phyloP scores from a whole-genome alignment of 2,329 filamentous ascomycete species.

The Botrytis paeoniae region DNA sequence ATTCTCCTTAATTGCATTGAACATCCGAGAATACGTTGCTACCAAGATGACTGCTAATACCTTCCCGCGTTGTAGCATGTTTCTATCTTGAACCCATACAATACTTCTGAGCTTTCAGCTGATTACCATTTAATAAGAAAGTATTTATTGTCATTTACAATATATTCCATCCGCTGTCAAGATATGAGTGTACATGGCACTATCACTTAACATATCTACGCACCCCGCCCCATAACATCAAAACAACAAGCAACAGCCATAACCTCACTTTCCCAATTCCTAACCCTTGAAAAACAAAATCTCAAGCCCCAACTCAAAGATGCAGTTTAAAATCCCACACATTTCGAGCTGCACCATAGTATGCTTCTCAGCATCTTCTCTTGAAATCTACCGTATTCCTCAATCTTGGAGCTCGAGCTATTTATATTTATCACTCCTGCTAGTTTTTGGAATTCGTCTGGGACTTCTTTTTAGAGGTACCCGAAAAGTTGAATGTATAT shows the following conservation, averaged over 20 bases:
- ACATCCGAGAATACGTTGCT: no score
- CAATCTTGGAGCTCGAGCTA: not conserved
- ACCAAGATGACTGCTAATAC: no score
- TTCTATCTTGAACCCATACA: no score
- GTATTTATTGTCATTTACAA: no score
- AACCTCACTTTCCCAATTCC: not conserved
- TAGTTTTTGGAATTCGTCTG: fast-evolving
- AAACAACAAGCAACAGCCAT: fast-evolving
- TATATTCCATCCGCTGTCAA: not conserved
- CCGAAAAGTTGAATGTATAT: not conserved
- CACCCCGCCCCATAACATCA: no score
- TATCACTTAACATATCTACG: not conserved
- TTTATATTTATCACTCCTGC: not conserved
- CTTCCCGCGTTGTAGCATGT: no score
- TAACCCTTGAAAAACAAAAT: not conserved
- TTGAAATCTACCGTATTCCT: fast-evolving
- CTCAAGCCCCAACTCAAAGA: not conserved
- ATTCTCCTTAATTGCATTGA: no score
- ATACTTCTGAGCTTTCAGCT: no score
- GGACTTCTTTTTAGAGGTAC: not conserved
- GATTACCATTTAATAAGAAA: no score
- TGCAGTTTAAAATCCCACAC: not conserved
- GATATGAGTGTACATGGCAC: fast-evolving
- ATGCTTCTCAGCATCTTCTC: not conserved
- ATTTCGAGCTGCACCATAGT: not conserved